These are phyloP conservation scores for Tylopilus subfusipes DNA, from an alignment of 768 basidiomycete genomes.

Conservation along the genomic window DNA sequence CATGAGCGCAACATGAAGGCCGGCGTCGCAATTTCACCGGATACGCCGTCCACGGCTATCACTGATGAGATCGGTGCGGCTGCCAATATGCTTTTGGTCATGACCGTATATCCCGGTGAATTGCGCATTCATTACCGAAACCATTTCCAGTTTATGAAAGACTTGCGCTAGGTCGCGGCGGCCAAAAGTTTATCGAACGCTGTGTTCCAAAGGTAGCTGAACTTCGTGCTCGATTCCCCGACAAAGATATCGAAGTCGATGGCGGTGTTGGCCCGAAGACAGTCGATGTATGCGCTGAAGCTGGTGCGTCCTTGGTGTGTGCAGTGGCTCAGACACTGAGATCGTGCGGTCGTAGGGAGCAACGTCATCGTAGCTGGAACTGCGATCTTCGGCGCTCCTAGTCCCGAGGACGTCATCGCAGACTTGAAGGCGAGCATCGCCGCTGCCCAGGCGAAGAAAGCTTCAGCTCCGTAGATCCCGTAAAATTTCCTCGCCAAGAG, in stretches of 20 bases:
- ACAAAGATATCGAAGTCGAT: slow-evolving; percentile 97
- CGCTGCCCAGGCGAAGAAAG: slow-evolving; percentile 54
- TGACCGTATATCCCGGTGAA: slow-evolving; percentile 93
- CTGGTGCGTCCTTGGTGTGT: slow-evolving; percentile 50
- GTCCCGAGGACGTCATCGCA: slow-evolving; percentile 75
- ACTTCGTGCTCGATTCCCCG: slow-evolving; percentile 84
- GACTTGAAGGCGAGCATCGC: slow-evolving; percentile 67
- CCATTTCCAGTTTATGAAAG: not conserved
- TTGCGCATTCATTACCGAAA: not conserved
- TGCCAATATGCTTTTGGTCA: slow-evolving; percentile 95
- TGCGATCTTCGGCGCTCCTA: slow-evolving; percentile 82
- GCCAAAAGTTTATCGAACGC: slow-evolving; percentile 92
- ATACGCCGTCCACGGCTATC: slow-evolving; percentile 85
- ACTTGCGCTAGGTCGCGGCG: slow-evolving; percentile 66
- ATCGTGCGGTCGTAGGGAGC: slow-evolving; percentile 55
- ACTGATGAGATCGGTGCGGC: slow-evolving; percentile 78
- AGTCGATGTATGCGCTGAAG: slow-evolving; percentile 81
- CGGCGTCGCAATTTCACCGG: slow-evolving; percentile 95
- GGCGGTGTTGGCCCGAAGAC: slow-evolving; percentile 96
- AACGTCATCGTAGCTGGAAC: slow-evolving; percentile 99
- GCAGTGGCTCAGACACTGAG: not conserved
- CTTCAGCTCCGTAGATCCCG: slow-evolving; percentile 10
- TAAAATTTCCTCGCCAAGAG: not conserved
- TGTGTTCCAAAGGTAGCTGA: slow-evolving; percentile 93
- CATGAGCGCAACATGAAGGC: slow-evolving; percentile 86